phyloP scores from a whole-genome alignment of 345 rosid genomes.

The Camelina laxa region DNA sequence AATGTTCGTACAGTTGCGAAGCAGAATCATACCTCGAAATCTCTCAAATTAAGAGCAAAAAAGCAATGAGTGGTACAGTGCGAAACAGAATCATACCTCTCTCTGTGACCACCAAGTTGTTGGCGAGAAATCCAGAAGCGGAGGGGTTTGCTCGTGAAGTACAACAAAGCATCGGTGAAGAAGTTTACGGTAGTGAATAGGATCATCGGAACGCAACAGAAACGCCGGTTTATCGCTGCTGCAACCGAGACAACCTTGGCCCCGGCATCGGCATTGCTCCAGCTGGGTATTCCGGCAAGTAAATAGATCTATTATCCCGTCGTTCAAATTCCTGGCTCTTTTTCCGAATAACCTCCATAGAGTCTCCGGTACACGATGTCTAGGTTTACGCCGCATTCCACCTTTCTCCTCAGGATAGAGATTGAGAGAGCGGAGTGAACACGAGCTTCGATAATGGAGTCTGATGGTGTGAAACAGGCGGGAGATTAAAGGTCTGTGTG shows the following conservation, averaged over 20 bases:
- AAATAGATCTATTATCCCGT: slow-evolving; percentile 49
- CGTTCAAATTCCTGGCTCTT: slow-evolving; percentile 52
- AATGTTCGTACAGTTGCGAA: background rate
- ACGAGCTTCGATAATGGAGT: slow-evolving; percentile 20
- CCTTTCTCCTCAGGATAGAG: background rate
- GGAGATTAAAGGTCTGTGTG: slow-evolving; percentile 20
- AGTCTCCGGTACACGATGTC: slow-evolving; percentile 57
- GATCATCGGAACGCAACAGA: slow-evolving; percentile 61
- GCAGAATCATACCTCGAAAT: slow-evolving; percentile 46
- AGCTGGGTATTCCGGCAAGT: slow-evolving; percentile 24
- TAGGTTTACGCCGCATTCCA: slow-evolving; percentile 46
- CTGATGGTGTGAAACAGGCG: slow-evolving; percentile 29
- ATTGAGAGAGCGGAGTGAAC: background rate
- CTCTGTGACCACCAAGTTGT: slow-evolving; percentile 58
- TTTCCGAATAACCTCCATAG: slow-evolving; percentile 58
- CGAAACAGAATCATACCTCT: slow-evolving; percentile 44
- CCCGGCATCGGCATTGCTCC: slow-evolving; percentile 46
- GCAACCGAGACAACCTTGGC: slow-evolving; percentile 50
- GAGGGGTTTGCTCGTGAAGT: slow-evolving; percentile 52
- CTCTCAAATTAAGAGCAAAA: slow-evolving; percentile 10
- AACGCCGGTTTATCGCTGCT: slow-evolving; percentile 44
- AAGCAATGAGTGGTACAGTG: background rate
- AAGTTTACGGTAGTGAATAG: slow-evolving; percentile 57
- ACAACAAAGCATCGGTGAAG: slow-evolving; percentile 64
- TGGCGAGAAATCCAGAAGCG: slow-evolving; percentile 43